These are phyloP conservation scores for Talaromyces sp. DNA, from an alignment of 2,329 filamentous ascomycete genomes.

Conservation along the genomic window DNA sequence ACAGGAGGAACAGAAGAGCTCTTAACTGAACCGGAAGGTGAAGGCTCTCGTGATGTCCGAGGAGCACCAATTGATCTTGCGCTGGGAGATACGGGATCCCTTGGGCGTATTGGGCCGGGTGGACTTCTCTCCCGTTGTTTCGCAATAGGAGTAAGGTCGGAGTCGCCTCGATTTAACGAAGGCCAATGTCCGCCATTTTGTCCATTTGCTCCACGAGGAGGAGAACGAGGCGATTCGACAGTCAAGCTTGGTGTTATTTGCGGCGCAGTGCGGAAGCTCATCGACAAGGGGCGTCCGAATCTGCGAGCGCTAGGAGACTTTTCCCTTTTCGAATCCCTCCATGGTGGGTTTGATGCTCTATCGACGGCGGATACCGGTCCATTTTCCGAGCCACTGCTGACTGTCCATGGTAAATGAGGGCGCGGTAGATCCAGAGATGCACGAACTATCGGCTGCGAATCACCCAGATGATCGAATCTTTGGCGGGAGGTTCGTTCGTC, in stretches of 20 bases:
- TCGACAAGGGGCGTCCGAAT: constrained; percentile 55
- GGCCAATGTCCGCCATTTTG: constrained; percentile 67
- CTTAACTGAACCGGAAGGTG: constrained; percentile 35
- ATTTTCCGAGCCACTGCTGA: constrained; percentile 25
- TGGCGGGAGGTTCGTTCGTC: constrained; percentile 9
- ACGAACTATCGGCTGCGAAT: constrained; percentile 32
- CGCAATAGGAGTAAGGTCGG: constrained; percentile 28
- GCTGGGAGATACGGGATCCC: constrained; percentile 32
- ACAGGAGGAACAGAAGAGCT: constrained; percentile 62
- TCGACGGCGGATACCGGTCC: constrained; percentile 20
- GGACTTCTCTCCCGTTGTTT: constrained; percentile 18
- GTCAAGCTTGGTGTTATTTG: constrained; percentile 44
- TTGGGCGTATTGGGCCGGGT: constrained; percentile 25
- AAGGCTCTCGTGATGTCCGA: constrained; percentile 18
- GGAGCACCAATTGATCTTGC: constrained; percentile 14
- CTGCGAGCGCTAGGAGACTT: constrained; percentile 58
- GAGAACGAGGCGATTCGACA: constrained; percentile 46
- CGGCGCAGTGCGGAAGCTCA: constrained; percentile 43
- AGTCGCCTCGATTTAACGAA: constrained; percentile 37
- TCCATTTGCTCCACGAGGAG: constrained; percentile 40
- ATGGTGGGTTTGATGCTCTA: constrained; percentile 25
- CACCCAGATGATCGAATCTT: constrained; percentile 36
- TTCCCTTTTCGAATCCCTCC: constrained; percentile 27
- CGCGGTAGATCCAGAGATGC: constrained; percentile 46
- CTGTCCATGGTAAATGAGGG: constrained; percentile 40